Percentiles rank a stretch among this genome's conserved stretches.
phyloP scores from a whole-genome alignment of 139 green algal species.

The Spirogloea muscicola region DNA sequence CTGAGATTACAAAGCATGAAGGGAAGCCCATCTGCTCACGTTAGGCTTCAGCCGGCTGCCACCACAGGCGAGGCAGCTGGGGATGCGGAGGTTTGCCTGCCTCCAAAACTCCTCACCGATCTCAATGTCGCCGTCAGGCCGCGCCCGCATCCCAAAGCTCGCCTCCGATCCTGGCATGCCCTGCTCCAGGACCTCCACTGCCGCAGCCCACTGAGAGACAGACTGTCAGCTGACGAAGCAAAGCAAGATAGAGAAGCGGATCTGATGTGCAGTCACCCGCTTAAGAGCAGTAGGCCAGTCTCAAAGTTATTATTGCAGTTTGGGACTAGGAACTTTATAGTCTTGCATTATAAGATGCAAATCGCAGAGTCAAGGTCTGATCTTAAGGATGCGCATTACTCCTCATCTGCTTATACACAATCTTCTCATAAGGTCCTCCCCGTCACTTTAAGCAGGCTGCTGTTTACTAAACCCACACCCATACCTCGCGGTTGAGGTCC shows the following conservation, averaged over 20 bases:
- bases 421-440: background rate
- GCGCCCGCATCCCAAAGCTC: slow-evolving; percentile 5
- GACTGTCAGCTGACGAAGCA: background rate
- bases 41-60: slow-evolving; percentile 45
- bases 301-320: no score
- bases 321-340: no score
- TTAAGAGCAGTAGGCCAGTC: no score
- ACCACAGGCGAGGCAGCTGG: slow-evolving; percentile 27
- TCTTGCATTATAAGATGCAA: background rate
- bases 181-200: slow-evolving; percentile 9
- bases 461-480: no score
- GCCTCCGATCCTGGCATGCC: slow-evolving; percentile 9
- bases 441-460: no score
- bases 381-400: background rate
- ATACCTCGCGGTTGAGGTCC: slow-evolving; percentile 7
- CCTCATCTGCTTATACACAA: background rate
- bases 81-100: slow-evolving; percentile 5
- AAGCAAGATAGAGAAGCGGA: background rate
- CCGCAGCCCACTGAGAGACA: slow-evolving; percentile 16
- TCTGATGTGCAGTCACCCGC: no score
- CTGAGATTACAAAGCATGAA: no score
- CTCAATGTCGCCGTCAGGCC: slow-evolving; percentile 43
- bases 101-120: slow-evolving; percentile 20
- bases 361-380: background rate
- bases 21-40: slow-evolving; percentile 22